Conservation (phyloP, 805 yeast species). For the Ogataea haglerorum region DNA sequence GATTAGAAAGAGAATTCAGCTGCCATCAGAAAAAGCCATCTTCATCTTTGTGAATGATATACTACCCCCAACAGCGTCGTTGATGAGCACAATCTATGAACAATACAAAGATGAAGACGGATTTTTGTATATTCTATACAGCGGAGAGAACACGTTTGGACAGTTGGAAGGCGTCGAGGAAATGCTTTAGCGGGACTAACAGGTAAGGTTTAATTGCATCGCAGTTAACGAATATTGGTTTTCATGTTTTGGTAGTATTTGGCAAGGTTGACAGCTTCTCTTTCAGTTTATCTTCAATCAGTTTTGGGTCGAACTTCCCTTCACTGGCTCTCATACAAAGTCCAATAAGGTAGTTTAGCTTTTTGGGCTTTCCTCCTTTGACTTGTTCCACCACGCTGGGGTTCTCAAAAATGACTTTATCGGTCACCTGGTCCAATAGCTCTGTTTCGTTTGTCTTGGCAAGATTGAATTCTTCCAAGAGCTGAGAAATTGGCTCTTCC, state of each 20-base stretch:
- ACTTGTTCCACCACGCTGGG: constrained; percentile 57
- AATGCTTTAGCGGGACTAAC: constrained; percentile 5
- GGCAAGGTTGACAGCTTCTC: constrained; percentile 10
- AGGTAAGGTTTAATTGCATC: constrained; percentile 2
- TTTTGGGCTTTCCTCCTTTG: constrained; percentile 46
- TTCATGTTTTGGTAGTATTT: constrained; percentile 4
- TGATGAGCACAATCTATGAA: constrained; percentile 91
- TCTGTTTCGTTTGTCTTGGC: constrained; percentile 36
- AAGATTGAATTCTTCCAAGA: constrained; percentile 57
- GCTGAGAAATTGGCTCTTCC: constrained; percentile 30
- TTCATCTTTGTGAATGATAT: constrained; percentile 96
- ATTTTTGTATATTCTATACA: constrained; percentile 89
- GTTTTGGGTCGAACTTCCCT: constrained; percentile 47
- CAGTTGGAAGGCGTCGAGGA: constrained; percentile 32
- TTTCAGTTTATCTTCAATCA: constrained; percentile 25
- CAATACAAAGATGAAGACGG: constrained; percentile 99
- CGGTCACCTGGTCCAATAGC: constrained; percentile 30
- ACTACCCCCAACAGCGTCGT: constrained; percentile 95
- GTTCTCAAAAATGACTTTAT: constrained; percentile 38
- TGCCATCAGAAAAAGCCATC: constrained; percentile 96
- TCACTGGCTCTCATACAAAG: constrained; percentile 76
- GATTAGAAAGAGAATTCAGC: constrained; percentile 90
- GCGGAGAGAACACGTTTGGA: constrained; percentile 98
- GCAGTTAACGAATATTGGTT: constrained; percentile 4
- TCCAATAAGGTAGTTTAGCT: constrained; percentile 79